Percentiles rank a stretch among this genome's conserved stretches.
Conservation (phyloP, 106 monocot genomes). For the Dendrobium catenatum region DNA sequence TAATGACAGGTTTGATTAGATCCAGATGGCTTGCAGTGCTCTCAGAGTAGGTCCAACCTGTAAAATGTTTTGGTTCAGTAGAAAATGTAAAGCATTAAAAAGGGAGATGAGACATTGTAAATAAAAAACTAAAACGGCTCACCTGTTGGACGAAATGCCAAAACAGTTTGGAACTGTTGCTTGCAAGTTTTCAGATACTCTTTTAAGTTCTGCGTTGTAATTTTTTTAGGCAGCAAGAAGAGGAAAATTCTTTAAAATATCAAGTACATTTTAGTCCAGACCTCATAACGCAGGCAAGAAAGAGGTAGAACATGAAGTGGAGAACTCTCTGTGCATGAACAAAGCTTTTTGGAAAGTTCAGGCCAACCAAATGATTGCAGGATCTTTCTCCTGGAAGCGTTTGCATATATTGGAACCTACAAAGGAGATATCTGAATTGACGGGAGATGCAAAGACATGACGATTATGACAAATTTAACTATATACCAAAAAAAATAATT, state of each 20-base stretch:
- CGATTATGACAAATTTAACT: neutral
- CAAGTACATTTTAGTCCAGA: conserved; percentile 8
- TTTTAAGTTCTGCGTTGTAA: conserved; percentile 32
- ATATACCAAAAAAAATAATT: neutral
- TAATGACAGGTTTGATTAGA: conserved; percentile 45
- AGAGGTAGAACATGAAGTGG: conserved; percentile 62
- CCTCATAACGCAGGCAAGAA: conserved; percentile 47
- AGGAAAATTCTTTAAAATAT: neutral
- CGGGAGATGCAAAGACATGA: neutral
- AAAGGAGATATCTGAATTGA: conserved; percentile 6
- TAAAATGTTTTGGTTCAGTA: neutral
- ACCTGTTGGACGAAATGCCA: conserved; percentile 84
- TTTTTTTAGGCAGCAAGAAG: neutral
- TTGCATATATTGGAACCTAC: conserved; percentile 49
- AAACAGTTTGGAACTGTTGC: conserved; percentile 36
- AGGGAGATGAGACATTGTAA: neutral
- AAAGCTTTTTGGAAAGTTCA: conserved; percentile 45
- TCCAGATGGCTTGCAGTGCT: conserved; percentile 40
- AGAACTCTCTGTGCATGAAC: conserved; percentile 26
- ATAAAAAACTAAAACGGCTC: neutral
- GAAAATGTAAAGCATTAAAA: conserved; percentile 1
- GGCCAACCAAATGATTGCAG: conserved; percentile 59
- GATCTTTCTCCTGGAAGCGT: conserved; percentile 60
- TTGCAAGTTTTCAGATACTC: conserved; percentile 41
- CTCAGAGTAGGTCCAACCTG: conserved; percentile 76